Conservation (phyloP, 1,284 basidiomycete species). For the Cutaneotrichosporon cavernicola region DNA sequence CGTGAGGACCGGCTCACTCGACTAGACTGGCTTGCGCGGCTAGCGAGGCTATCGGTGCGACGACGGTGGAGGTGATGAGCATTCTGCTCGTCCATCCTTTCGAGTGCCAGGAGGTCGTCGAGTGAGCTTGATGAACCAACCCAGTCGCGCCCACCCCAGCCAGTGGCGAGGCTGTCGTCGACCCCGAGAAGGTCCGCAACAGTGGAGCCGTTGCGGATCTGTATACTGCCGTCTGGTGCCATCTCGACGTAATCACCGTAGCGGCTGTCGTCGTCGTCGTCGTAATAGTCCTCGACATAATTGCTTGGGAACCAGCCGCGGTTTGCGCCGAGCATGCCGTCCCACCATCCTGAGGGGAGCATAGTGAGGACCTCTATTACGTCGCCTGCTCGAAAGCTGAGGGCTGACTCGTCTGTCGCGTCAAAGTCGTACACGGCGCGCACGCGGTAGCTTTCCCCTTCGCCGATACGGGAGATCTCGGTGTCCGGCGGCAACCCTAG, state of each 20-base stretch:
- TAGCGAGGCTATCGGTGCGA: slow-evolving; percentile 7
- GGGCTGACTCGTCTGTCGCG: slow-evolving; percentile 79
- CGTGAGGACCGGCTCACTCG: slow-evolving; percentile 9
- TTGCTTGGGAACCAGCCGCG: slow-evolving; percentile 98
- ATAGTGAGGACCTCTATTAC: slow-evolving; percentile 91
- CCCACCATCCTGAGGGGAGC: slow-evolving; percentile 97
- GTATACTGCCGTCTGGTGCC: slow-evolving; percentile 67
- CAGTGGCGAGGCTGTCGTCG: slow-evolving; percentile 31
- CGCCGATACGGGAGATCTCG: slow-evolving; percentile 23
- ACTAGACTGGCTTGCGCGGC: slow-evolving; percentile 2
- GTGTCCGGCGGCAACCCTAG: slow-evolving; percentile 19
- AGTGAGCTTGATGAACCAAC: slow-evolving; percentile 26
- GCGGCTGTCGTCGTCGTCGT: slow-evolving; percentile 59
- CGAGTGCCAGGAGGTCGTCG: slow-evolving; percentile 39
- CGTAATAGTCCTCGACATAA: slow-evolving; percentile 77
- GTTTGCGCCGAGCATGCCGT: slow-evolving; percentile 82
- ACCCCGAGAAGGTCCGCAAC: slow-evolving; percentile 31
- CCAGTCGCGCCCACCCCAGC: slow-evolving; percentile 30
- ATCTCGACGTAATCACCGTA: slow-evolving; percentile 53
- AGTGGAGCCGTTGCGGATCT: slow-evolving; percentile 14
- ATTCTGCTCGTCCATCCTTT: slow-evolving; percentile 34
- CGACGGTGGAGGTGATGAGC: slow-evolving; percentile 5
- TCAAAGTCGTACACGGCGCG: slow-evolving; percentile 89
- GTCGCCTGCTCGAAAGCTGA: slow-evolving; percentile 82
- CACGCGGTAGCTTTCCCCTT: slow-evolving; percentile 57